Percentiles rank a stretch among this genome's conserved stretches.
Evolutionary conservation across 139 green algal species (phyloP).

Genomic region (Mesotaenium endlicherianum): DNA sequence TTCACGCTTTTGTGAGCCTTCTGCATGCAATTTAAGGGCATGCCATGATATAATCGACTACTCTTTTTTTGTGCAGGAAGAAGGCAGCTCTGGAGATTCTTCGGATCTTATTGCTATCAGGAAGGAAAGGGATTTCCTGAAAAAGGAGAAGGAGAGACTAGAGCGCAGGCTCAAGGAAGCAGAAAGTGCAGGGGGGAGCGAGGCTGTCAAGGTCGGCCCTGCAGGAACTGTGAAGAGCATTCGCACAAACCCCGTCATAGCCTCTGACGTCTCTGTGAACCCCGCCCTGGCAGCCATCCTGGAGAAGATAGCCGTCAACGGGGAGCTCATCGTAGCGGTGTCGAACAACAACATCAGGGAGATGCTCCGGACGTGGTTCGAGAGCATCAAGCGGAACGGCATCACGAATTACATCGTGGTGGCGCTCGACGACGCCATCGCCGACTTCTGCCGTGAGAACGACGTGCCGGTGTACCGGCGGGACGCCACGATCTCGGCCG

Average conservation of each 20-base stretch:
- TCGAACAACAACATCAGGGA: constrained; percentile 77
- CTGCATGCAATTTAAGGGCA: no score
- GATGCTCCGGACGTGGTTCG: constrained; percentile 55
- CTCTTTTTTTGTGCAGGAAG: no score
- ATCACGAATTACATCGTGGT: constrained; percentile 85
- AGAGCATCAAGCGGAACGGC: constrained; percentile 56
- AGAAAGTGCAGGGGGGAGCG: no score
- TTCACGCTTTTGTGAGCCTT: no score
- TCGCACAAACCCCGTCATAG: constrained; percentile 31
- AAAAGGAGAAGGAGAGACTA: no score
- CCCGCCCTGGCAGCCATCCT: constrained; percentile 50
- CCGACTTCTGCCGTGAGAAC: constrained; percentile 38
- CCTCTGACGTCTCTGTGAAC: constrained; percentile 17
- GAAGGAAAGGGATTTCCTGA: no score
- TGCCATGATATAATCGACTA: no score
- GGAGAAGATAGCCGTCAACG: constrained; percentile 68
- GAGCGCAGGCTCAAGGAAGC: no score
- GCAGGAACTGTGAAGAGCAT: constrained; percentile 34
- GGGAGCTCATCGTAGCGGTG: constrained; percentile 86
- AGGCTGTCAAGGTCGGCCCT: constrained; percentile 31
- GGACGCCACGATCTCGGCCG: constrained; percentile 33
- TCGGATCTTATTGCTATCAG: no score
- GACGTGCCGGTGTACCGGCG: constrained; percentile 46
- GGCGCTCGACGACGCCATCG: constrained; percentile 79
- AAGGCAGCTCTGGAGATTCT: no score